These are phyloP conservation scores for Eucommia ulmoides DNA, from an alignment of 257 asterid genomes.

Conservation along the genomic window DNA sequence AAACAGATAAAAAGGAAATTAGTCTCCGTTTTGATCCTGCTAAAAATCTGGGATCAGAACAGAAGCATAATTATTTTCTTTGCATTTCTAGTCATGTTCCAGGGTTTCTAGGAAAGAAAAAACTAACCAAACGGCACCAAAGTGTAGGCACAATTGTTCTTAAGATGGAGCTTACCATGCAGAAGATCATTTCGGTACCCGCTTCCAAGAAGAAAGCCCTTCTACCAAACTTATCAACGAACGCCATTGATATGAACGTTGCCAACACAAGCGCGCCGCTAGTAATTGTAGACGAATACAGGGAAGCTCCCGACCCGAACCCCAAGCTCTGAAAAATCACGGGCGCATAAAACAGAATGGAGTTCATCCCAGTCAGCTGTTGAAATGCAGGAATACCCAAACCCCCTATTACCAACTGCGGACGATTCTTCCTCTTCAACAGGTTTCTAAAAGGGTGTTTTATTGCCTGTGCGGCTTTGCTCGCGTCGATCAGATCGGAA, in stretches of 20 bases:
- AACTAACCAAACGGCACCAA: no score
- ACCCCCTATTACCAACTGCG: conserved; percentile 27
- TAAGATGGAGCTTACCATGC: conserved; percentile 29
- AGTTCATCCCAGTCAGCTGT: conserved; percentile 58
- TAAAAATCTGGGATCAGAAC: no score
- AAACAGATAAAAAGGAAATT: no score
- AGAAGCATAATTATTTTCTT: no score
- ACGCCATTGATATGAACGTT: conserved; percentile 55
- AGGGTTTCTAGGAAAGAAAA: no score
- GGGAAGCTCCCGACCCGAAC: conserved; percentile 46
- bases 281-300: conserved; percentile 46
- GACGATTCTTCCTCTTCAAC: conserved; percentile 30
- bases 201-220: conserved; percentile 76
- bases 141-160: no score
- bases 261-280: conserved; percentile 54
- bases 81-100: neutral
- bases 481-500: conserved; percentile 34
- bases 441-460: conserved; percentile 29
- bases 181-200: conserved; percentile 51
- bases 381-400: conserved; percentile 41
- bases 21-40: no score
- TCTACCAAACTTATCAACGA: conserved; percentile 74
- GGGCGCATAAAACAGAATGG: conserved; percentile 60
- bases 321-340: conserved; percentile 77
- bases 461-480: conserved; percentile 29